Base-by-base conservation (phyloP, 164 flowering plant species). In the Euptelea pleiosperma region DNA sequence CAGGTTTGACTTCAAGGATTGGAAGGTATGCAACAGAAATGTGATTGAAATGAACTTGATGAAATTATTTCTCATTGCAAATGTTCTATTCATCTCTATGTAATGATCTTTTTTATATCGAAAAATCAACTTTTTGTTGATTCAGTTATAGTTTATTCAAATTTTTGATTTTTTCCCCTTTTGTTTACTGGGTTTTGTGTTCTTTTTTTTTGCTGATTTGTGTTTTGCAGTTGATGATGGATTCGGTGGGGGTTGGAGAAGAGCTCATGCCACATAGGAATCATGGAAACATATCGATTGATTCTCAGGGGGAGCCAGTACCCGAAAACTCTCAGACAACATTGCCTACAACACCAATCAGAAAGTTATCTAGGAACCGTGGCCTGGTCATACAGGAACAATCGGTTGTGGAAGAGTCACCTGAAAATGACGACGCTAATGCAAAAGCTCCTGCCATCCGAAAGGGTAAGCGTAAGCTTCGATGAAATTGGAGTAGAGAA, bases 1-100 rank as follows among this genome's bases (percentile, higher is more conserved):
- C 74, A 79, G 91, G 84, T 80, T 82, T 71, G 96, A 87, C 62
- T 88, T 65, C 60, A 79, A 62, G 61, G 99, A 93, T 65, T 93
- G 97, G 97, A 77, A 86, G 99, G 97, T 93, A 71, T 15, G 60
- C 3, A 30, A 48, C 8, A 25, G 7, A 36, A 7, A 10, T 25
- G 18, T 24, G n/a, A n/a, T n/a, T n/a, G n/a, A n/a, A n/a, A n/a
- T n/a, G 18, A 42, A 51, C 1, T 24, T 24, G n/a, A n/a, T n/a
- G n/a, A n/a, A n/a, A n/a, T 9, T 18, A 9, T 57, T 14, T 14
- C 3, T 6, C 26, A 19, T 53, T 26, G 1, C n/a, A 28, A n/a
- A n/a, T n/a, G n/a, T n/a, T n/a, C n/a, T n/a, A n/a, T n/a, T n/a
- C n/a, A n/a, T n/a, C n/a, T n/a, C n/a, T n/a, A n/a, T n/a, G n/a